phyloP scores from a whole-genome alignment of 805 yeast genomes.

The Lipomyces oligophaga region DNA sequence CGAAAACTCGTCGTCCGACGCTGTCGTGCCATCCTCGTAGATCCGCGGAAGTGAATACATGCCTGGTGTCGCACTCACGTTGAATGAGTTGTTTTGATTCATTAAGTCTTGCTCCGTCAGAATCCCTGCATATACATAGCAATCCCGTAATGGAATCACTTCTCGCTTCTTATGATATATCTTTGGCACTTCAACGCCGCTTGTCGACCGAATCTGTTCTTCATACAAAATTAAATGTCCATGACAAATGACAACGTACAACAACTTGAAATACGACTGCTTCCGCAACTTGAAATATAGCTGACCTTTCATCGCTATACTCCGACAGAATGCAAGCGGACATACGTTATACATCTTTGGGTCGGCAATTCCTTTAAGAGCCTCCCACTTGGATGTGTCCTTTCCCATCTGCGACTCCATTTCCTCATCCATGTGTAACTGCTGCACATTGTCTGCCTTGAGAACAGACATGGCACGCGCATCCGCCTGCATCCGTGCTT shows the following conservation, averaged over 20 bases:
- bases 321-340: slow-evolving; percentile 54
- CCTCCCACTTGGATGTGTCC: slow-evolving; percentile 51
- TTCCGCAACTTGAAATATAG: slow-evolving; percentile 67
- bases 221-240: slow-evolving; percentile 62
- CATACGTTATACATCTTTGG: slow-evolving; percentile 53
- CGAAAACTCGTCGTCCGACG: slow-evolving; percentile 51
- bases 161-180: slow-evolving; percentile 51
- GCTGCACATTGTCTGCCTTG: slow-evolving; percentile 46
- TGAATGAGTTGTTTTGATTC: slow-evolving; percentile 28
- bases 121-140: slow-evolving; percentile 74
- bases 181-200: slow-evolving; percentile 47
- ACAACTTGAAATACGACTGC: slow-evolving; percentile 61
- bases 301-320: slow-evolving; percentile 59
- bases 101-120: slow-evolving; percentile 57
- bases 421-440: slow-evolving; percentile 51
- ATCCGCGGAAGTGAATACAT: slow-evolving; percentile 58
- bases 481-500: slow-evolving; percentile 43
- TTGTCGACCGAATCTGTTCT: slow-evolving; percentile 46
- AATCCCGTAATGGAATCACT: slow-evolving; percentile 58
- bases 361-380: slow-evolving; percentile 52
- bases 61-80: slow-evolving; percentile 18
- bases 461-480: slow-evolving; percentile 38
- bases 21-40: slow-evolving; percentile 79
- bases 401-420: slow-evolving; percentile 53
- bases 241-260: slow-evolving; percentile 63